phyloP scores from a whole-genome alignment of 345 rosid genomes.

The Lepidium didymum region DNA sequence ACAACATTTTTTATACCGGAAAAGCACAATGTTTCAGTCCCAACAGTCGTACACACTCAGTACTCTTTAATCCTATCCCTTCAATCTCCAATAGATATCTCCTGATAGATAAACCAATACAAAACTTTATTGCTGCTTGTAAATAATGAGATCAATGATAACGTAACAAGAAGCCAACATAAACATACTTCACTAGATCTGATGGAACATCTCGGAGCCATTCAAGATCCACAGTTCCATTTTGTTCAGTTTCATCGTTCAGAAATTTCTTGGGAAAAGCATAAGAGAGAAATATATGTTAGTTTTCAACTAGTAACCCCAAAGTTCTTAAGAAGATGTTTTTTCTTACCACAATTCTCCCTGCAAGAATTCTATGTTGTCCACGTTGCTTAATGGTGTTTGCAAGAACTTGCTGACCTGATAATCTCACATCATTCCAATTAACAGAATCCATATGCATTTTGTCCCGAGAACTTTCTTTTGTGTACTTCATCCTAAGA shows the following conservation, averaged over 20 bases:
- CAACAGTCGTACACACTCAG: constrained; percentile 60
- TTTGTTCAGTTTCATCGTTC: constrained; percentile 17
- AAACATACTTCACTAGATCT: constrained; percentile 46
- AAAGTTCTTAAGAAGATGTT: background rate
- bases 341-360: constrained; percentile 39
- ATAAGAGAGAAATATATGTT: background rate
- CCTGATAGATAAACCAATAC: constrained; percentile 22
- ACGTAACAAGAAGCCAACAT: background rate
- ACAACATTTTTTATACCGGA: constrained; percentile 38
- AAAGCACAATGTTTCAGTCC: constrained; percentile 50
- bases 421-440: constrained; percentile 52
- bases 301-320: background rate
- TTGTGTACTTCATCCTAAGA: constrained; percentile 31
- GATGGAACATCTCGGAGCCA: constrained; percentile 64
- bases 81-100: constrained; percentile 37
- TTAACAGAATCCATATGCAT: constrained; percentile 49
- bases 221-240: constrained; percentile 57
- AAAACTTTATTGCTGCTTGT: background rate
- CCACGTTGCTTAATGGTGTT: constrained; percentile 42
- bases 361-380: constrained; percentile 34
- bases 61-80: constrained; percentile 71
- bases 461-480: constrained; percentile 11
- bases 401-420: constrained; percentile 24
- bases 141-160: background rate
- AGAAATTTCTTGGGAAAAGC: constrained; percentile 40